Percentiles rank a stretch among this genome's conserved stretches.
Conservation (phyloP, 176 grass and related monocot genomes). For the Aegilops umbellulata region DNA sequence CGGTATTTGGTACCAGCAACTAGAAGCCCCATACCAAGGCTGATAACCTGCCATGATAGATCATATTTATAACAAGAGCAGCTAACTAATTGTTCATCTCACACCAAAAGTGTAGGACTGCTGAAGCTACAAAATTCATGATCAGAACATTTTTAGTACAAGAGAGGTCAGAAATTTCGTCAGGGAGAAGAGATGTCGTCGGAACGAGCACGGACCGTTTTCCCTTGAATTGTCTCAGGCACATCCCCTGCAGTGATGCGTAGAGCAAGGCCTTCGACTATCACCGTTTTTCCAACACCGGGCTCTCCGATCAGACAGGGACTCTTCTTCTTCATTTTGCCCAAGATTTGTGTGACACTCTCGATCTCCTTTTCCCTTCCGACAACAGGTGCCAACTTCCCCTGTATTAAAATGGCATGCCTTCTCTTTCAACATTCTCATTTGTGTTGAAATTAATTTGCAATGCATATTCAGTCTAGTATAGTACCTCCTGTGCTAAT, state of each 20-base stretch:
- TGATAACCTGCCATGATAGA: constrained; percentile 58
- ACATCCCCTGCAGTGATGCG: constrained; percentile 76
- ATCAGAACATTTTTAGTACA: neutral
- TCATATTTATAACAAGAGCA: neutral
- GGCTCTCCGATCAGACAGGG: constrained; percentile 96
- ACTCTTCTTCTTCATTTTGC: constrained; percentile 82
- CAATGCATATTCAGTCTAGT: neutral
- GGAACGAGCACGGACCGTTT: constrained; percentile 41
- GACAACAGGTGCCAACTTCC: constrained; percentile 85
- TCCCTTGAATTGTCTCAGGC: constrained; percentile 84
- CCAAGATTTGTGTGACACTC: constrained; percentile 82
- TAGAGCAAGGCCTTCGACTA: constrained; percentile 91
- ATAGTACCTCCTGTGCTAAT: constrained; percentile 80
- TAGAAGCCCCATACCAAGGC: constrained; percentile 81
- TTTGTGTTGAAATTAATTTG: neutral
- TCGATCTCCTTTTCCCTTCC: constrained; percentile 83
- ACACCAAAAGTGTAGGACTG: too few species aligned
- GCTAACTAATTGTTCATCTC: neutral
- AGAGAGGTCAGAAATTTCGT: neutral
- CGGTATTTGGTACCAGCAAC: constrained; percentile 91
- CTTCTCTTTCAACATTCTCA: neutral
- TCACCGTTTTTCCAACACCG: constrained; percentile 95
- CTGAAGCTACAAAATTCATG: neutral
- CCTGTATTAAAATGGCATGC: constrained; percentile 32
- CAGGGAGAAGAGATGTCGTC: neutral